Conservation (phyloP, 768 basidiomycete genomes). For the Psilocybe tampanensis region DNA sequence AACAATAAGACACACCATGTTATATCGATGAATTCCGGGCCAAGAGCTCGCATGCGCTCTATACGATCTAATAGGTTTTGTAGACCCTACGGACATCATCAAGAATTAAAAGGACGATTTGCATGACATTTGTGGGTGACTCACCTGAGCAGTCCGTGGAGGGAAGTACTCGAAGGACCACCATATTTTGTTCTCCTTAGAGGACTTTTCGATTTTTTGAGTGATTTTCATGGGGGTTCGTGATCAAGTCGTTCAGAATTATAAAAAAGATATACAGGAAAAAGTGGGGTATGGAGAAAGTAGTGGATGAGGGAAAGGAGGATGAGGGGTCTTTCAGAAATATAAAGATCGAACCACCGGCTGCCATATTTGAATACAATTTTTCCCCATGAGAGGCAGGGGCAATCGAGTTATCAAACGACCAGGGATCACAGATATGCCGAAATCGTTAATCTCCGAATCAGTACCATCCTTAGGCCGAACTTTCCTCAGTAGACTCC, state of each 20-base stretch:
- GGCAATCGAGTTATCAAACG: neutral
- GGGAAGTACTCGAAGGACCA: constrained; percentile 99
- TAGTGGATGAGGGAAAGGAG: constrained; percentile 9
- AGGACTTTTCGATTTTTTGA: constrained; percentile 86
- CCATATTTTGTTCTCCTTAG: constrained; percentile 86
- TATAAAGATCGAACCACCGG: constrained; percentile 32
- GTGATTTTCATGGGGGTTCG: constrained; percentile 82
- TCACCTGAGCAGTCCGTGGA: constrained; percentile 90
- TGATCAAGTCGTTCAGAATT: constrained; percentile 14
- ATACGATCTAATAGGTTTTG: constrained; percentile 98
- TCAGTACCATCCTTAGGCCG: neutral
- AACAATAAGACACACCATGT: constrained; percentile 67
- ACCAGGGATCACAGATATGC: constrained; percentile 10
- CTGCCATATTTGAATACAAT: constrained; percentile 29
- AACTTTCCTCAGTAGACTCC: neutral
- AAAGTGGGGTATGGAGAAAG: constrained; percentile 23
- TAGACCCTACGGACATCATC: constrained; percentile 56
- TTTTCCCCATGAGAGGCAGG: constrained; percentile 9
- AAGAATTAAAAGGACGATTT: neutral
- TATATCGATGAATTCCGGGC: constrained; percentile 98
- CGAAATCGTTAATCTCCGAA: constrained; percentile 9
- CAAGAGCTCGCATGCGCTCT: constrained; percentile 93
- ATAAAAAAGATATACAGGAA: constrained; percentile 1
- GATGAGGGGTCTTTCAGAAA: constrained; percentile 13
- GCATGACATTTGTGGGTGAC: neutral